These are phyloP conservation scores for Sporothrix pseudoabietina DNA, from an alignment of 2,329 filamentous ascomycete genomes.

Conservation along the genomic window DNA sequence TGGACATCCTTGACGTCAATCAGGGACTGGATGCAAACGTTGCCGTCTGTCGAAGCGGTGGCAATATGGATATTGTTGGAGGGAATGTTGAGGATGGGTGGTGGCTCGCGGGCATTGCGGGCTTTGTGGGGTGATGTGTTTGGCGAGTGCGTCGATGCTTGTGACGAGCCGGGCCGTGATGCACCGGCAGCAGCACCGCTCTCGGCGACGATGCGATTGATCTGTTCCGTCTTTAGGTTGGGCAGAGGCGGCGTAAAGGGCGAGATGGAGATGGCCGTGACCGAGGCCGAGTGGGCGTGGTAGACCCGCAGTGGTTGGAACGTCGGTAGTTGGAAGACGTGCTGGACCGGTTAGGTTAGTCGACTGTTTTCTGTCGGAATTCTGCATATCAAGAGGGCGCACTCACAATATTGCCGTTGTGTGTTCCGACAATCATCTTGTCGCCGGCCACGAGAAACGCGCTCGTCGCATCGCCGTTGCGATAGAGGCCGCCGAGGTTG, in stretches of 20 bases:
- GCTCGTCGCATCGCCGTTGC: conserved; percentile 93
- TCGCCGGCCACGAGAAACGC: conserved; percentile 87
- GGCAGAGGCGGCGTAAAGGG: conserved; percentile 68
- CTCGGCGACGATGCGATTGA: conserved; percentile 43
- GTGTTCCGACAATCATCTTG: conserved; percentile 96
- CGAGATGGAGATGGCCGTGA: conserved; percentile 87
- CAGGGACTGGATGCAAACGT: conserved; percentile 88
- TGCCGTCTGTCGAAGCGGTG: conserved; percentile 92
- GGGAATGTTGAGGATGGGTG: conserved; percentile 68
- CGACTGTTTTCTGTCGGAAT: conserved; percentile 30
- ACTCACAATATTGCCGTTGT: conserved; percentile 92
- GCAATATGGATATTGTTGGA: conserved; percentile 93
- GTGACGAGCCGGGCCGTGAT: conserved; percentile 43
- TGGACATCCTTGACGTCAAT: conserved; percentile 88
- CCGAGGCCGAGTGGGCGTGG: conserved; percentile 87
- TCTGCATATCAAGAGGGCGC: not conserved
- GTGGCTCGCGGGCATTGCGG: conserved; percentile 54
- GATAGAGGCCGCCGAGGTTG: conserved; percentile 77
- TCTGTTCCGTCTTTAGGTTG: conserved; percentile 47
- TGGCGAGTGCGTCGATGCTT: conserved; percentile 55
- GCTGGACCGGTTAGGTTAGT: conserved; percentile 51
- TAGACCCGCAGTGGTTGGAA: conserved; percentile 84
- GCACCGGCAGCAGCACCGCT: conserved; percentile 39
- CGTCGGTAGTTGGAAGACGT: conserved; percentile 80
- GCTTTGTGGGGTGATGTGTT: conserved; percentile 55